These are phyloP conservation scores for Penicillium sp. DNA, from an alignment of 2,329 filamentous ascomycete species.

Conservation along the genomic window DNA sequence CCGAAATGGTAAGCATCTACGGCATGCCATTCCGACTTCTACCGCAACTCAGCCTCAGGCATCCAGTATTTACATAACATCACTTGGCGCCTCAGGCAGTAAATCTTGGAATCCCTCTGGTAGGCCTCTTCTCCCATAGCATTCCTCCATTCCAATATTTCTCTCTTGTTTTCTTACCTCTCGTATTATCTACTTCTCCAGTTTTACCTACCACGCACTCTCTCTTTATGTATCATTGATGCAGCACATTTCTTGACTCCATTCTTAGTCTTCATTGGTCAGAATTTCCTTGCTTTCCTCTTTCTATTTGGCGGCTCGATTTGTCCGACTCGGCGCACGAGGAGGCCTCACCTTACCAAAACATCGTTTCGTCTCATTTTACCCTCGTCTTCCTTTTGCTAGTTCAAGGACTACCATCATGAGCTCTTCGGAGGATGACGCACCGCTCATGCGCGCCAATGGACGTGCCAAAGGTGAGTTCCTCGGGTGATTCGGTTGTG, in stretches of 20 bases:
- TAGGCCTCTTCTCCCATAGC: constrained; percentile 40
- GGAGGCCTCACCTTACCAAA: constrained; percentile 12
- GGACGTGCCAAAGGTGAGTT: constrained; percentile 65
- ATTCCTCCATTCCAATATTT: constrained; percentile 37
- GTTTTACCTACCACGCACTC: constrained; percentile 17
- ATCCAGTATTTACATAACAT: constrained; percentile 7
- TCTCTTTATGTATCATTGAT: constrained; percentile 24
- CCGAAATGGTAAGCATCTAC: constrained; percentile 22
- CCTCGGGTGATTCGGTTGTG: constrained; percentile 17
- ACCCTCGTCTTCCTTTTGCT: constrained; percentile 15
- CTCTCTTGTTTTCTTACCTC: constrained; percentile 17
- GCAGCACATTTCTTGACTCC: constrained; percentile 13
- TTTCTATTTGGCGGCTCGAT: constrained; percentile 34
- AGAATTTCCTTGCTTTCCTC: constrained; percentile 34
- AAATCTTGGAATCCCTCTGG: constrained; percentile 16
- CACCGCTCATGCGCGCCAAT: constrained; percentile 68
- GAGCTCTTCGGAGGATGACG: constrained; percentile 76
- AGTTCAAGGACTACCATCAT: constrained; percentile 39
- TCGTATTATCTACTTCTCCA: constrained; percentile 16
- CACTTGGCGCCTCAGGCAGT: constrained; percentile 4
- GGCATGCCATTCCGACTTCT: constrained; percentile 25
- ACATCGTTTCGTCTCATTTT: constrained; percentile 17
- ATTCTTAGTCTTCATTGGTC: constrained; percentile 33
- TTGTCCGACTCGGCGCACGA: constrained; percentile 33
- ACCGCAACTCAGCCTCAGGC: constrained; percentile 19